phyloP scores from a whole-genome alignment of 495 filamentous ascomycete species.

The Aspergillus mulundensis region DNA sequence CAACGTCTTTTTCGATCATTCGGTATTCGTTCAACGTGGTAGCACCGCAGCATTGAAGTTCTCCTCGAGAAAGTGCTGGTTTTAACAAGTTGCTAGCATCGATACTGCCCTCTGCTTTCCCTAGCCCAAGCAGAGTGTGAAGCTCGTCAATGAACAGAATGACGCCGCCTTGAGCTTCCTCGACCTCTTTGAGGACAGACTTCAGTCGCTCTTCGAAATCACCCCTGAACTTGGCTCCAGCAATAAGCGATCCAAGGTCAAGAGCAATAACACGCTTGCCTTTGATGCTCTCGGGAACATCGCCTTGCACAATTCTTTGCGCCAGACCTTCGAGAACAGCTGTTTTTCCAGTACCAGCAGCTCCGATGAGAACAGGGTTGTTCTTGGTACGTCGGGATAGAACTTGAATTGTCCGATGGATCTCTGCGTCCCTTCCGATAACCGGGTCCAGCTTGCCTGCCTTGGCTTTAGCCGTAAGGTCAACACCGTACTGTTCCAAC shows the following conservation, averaged over 20 bases:
- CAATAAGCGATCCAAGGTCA: constrained; percentile 88
- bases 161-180: constrained; percentile 80
- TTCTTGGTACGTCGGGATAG: constrained; percentile 93
- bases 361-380: constrained; percentile 91
- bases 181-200: constrained; percentile 82
- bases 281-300: constrained; percentile 96
- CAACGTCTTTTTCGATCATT: constrained; percentile 92
- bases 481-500: constrained; percentile 84
- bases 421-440: constrained; percentile 87
- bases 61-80: constrained; percentile 85
- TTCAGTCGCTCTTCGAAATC: constrained; percentile 97
- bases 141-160: constrained; percentile 97
- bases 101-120: constrained; percentile 92
- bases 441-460: constrained; percentile 93
- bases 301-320: constrained; percentile 82
- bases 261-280: constrained; percentile 83
- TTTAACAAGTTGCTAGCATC: constrained; percentile 95
- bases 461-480: constrained; percentile 80
- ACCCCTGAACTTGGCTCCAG: constrained; percentile 90
- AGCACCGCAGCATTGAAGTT: constrained; percentile 91
- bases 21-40: constrained; percentile 92
- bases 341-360: constrained; percentile 92
- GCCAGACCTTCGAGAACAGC: constrained; percentile 91
- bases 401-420: constrained; percentile 91
- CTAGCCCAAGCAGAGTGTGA: constrained; percentile 85